Evolutionary conservation across 768 basidiomycete genomes (phyloP).

Genomic region (Macrolepiota dolichaula): DNA sequence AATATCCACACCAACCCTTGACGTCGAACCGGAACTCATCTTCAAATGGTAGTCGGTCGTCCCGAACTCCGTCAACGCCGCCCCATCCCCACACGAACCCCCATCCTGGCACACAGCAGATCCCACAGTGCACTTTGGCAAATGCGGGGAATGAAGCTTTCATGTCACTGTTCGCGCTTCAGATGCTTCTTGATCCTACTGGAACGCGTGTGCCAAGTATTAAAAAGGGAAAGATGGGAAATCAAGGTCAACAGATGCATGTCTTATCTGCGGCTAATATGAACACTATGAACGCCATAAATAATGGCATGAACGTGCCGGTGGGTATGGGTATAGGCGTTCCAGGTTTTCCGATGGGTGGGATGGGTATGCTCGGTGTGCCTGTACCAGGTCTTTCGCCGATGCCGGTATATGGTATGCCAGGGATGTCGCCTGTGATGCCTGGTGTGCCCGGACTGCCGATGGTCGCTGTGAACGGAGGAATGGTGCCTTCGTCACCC

Average conservation of each 20-base stretch:
- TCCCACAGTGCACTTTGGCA: constrained; percentile 47
- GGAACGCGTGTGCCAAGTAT: constrained; percentile 33
- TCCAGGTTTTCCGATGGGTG: background rate
- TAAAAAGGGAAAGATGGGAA: constrained; percentile 24
- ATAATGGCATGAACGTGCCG: constrained; percentile 1
- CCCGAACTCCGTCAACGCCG: background rate
- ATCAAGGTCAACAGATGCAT: background rate
- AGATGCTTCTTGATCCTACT: constrained; percentile 61
- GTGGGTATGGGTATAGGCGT: constrained; percentile 12
- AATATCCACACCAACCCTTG: constrained; percentile 1
- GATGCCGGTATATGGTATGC: constrained; percentile 12
- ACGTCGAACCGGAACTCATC: background rate
- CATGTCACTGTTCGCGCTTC: constrained; percentile 63
- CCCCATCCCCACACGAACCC: constrained; percentile 12
- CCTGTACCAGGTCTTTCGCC: constrained; percentile 15
- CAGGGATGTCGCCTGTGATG: constrained; percentile 13
- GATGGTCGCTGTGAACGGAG: constrained; percentile 3
- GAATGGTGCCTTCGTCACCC: background rate
- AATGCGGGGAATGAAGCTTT: constrained; percentile 85
- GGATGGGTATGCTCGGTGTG: constrained; percentile 14
- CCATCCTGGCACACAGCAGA: background rate
- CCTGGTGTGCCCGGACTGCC: constrained; percentile 1
- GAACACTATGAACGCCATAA: constrained; percentile 15
- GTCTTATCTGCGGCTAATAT: constrained; percentile 3
- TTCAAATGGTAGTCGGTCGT: constrained; percentile 13